Conservation (phyloP, 257 asterid genomes). For the Ocimum tenuiflorum region DNA sequence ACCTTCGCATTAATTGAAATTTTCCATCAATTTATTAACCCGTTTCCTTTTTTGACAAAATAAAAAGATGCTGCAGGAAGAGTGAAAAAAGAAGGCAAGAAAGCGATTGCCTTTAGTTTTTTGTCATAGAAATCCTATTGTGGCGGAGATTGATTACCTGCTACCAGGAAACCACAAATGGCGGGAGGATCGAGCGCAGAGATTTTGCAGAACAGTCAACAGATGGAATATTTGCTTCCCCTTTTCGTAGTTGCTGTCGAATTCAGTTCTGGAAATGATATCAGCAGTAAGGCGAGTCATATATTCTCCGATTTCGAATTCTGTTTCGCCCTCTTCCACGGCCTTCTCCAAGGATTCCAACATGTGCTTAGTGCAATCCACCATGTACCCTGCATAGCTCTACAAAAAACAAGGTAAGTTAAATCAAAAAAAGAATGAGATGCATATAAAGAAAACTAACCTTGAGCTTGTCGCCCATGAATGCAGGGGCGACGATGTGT, state of each 20-base stretch:
- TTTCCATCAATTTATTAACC: too few relatives aligned
- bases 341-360: slow-evolving; percentile 35
- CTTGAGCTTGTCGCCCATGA: slow-evolving; percentile 80
- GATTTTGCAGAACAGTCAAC: slow-evolving; percentile 49
- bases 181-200: slow-evolving; percentile 56
- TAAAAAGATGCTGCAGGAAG: too few relatives aligned
- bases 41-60: too few relatives aligned
- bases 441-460: slow-evolving; percentile 16
- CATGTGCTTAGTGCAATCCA: slow-evolving; percentile 65
- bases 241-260: slow-evolving; percentile 63
- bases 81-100: not conserved
- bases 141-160: slow-evolving; percentile 37
- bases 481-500: slow-evolving; percentile 87
- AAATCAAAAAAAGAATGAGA: not conserved
- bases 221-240: slow-evolving; percentile 68
- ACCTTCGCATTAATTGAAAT: not conserved
- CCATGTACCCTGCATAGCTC: slow-evolving; percentile 82
- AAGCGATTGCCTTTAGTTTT: not conserved
- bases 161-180: slow-evolving; percentile 83
- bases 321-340: slow-evolving; percentile 35
- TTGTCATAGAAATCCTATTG: too few relatives aligned
- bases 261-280: slow-evolving; percentile 76
- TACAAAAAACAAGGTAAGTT: not conserved
- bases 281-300: slow-evolving; percentile 85
- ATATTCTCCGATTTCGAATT: slow-evolving; percentile 68